Conservation (phyloP, 2,329 filamentous ascomycete genomes). For the Incumbomyces lentus region DNA sequence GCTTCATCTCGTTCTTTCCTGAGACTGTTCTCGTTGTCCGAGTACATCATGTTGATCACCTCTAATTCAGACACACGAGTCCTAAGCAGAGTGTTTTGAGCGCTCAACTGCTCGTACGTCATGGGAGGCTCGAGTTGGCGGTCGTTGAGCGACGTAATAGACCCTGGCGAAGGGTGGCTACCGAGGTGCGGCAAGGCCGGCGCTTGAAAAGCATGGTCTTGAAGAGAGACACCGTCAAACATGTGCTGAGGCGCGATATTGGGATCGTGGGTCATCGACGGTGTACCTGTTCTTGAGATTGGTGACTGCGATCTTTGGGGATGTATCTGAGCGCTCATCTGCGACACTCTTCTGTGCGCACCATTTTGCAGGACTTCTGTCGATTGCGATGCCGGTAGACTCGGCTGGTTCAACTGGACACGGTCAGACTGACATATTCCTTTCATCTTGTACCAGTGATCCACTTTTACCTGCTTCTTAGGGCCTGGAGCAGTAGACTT, state of each 20-base stretch:
- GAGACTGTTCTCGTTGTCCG: slow-evolving; percentile 45
- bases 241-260: slow-evolving; percentile 65
- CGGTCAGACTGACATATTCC: slow-evolving; percentile 10
- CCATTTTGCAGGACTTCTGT: slow-evolving; percentile 45
- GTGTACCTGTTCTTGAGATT: slow-evolving; percentile 68
- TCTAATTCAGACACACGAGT: slow-evolving; percentile 92
- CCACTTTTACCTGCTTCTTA: slow-evolving; percentile 64
- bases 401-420: slow-evolving; percentile 44
- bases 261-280: slow-evolving; percentile 57
- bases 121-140: slow-evolving; percentile 61
- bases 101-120: slow-evolving; percentile 63
- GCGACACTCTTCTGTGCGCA: slow-evolving; percentile 54
- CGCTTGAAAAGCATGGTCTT: slow-evolving; percentile 59
- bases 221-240: slow-evolving; percentile 62
- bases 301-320: slow-evolving; percentile 68
- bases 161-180: slow-evolving; percentile 50
- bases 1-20: slow-evolving; percentile 62
- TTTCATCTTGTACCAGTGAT: not conserved
- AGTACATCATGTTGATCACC: slow-evolving; percentile 63
- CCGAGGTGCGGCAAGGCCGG: slow-evolving; percentile 41
- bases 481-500: slow-evolving; percentile 74
- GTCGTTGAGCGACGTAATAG: slow-evolving; percentile 47
- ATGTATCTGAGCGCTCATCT: slow-evolving; percentile 61
- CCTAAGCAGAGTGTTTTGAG: slow-evolving; percentile 77
- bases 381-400: slow-evolving; percentile 47